Percentiles rank a stretch among this genome's conserved stretches.
Evolutionary conservation across 2,329 filamentous ascomycete genomes (phyloP).

Genomic region (Colletotrichum camelliae): DNA sequence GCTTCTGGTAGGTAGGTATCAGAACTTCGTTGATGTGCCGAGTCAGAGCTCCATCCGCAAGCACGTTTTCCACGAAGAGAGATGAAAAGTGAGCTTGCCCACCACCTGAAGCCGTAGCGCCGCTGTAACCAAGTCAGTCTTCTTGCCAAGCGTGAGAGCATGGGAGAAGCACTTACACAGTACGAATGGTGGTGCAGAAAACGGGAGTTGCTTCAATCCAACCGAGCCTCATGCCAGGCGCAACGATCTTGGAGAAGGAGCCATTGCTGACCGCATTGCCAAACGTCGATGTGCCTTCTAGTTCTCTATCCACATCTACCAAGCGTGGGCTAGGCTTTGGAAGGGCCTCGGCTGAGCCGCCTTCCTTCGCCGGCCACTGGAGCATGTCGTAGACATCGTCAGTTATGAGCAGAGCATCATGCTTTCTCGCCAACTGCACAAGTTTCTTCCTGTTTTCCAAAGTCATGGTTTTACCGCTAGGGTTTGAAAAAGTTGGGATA

Average conservation of each 20-base stretch:
- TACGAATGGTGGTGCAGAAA: slow-evolving; percentile 54
- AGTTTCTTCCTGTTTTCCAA: slow-evolving; percentile 70
- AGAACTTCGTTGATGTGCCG: slow-evolving; percentile 51
- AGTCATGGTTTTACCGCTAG: slow-evolving; percentile 82
- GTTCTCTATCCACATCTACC: slow-evolving; percentile 72
- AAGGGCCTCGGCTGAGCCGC: slow-evolving; percentile 31
- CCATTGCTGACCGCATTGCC: slow-evolving; percentile 86
- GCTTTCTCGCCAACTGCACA: slow-evolving; percentile 74
- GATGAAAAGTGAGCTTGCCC: not conserved
- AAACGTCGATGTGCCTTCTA: slow-evolving; percentile 65
- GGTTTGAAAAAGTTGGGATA: slow-evolving; percentile 88
- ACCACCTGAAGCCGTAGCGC: slow-evolving; percentile 46
- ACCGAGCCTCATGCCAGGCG: slow-evolving; percentile 80
- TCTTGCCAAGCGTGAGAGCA: not conserved
- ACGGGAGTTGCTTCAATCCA: slow-evolving; percentile 77
- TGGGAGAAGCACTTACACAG: slow-evolving; percentile 49
- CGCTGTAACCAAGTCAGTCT: slow-evolving; percentile 50
- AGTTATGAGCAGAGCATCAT: slow-evolving; percentile 79
- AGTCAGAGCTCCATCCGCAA: slow-evolving; percentile 48
- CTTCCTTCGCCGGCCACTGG: slow-evolving; percentile 64
- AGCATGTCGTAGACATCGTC: slow-evolving; percentile 96
- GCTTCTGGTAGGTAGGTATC: slow-evolving; percentile 23
- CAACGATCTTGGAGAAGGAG: slow-evolving; percentile 88
- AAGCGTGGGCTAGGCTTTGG: slow-evolving; percentile 70
- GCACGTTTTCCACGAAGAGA: slow-evolving; percentile 34